Percentiles rank a stretch among this genome's conserved stretches.
Conservation (phyloP, 2,329 filamentous ascomycete species). For the Fusarium nodosum region DNA sequence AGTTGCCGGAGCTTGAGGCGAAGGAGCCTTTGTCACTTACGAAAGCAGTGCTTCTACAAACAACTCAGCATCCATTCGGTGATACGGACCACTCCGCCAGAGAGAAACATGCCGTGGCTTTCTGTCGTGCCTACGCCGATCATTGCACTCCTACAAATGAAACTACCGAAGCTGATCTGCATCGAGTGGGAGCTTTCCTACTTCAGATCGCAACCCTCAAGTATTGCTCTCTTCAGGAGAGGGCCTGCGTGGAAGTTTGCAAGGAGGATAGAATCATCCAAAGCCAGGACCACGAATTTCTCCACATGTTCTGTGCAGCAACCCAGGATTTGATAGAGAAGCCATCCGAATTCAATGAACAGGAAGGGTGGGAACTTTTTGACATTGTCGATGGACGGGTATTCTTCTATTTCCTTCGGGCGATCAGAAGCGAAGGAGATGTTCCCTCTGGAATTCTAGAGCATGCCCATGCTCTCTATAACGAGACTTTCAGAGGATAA, state of each 20-base stretch:
- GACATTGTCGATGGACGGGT: constrained; percentile 40
- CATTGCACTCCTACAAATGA: neutral
- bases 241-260: neutral
- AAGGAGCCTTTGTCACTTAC: neutral
- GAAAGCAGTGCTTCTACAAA: neutral
- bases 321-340: constrained; percentile 2
- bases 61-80: neutral
- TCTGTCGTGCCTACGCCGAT: constrained; percentile 28
- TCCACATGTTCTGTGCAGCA: constrained; percentile 9
- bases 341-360: neutral
- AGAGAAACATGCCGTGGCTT: constrained; percentile 30
- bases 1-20: neutral
- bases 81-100: neutral
- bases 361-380: neutral
- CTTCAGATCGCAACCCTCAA: constrained; percentile 27
- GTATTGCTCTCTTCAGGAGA: constrained; percentile 29
- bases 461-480: constrained; percentile 3
- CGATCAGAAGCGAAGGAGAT: constrained; percentile 6
- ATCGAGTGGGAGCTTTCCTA: constrained; percentile 30
- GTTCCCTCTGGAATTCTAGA: constrained; percentile 18
- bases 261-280: neutral
- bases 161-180: neutral
- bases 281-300: constrained; percentile 25
- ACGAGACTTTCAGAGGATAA: constrained; percentile 9
- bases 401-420: constrained; percentile 42